These are phyloP conservation scores for Neonothopanus nambi DNA, from an alignment of 1,284 basidiomycete genomes.

Conservation along the genomic window DNA sequence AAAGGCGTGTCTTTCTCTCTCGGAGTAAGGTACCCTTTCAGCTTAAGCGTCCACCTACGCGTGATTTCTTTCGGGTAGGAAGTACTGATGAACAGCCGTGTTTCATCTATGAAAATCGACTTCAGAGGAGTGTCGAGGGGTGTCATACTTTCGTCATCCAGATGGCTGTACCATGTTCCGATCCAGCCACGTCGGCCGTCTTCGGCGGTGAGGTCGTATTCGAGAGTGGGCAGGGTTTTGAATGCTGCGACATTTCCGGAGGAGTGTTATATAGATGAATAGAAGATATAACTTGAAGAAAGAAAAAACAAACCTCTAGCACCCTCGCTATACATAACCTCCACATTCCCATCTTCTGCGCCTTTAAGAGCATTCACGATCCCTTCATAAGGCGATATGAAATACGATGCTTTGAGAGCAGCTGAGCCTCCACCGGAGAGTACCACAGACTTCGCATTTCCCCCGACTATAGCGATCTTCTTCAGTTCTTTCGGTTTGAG, in stretches of 20 bases:
- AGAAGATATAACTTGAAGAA: background rate
- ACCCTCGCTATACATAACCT: slow-evolving; percentile 51
- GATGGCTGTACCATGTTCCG: slow-evolving; percentile 60
- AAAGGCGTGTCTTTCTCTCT: slow-evolving; percentile 54
- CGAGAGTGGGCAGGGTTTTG: slow-evolving; percentile 62
- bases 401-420: slow-evolving; percentile 70
- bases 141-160: slow-evolving; percentile 55
- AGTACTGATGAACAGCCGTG: slow-evolving; percentile 62
- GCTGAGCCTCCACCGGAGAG: slow-evolving; percentile 80
- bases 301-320: slow-evolving; percentile 23
- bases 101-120: slow-evolving; percentile 59
- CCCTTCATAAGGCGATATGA: slow-evolving; percentile 71
- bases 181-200: slow-evolving; percentile 62
- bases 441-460: slow-evolving; percentile 69
- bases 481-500: slow-evolving; percentile 51
- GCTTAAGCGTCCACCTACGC: slow-evolving; percentile 57
- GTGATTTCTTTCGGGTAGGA: slow-evolving; percentile 57
- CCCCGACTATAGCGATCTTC: slow-evolving; percentile 76
- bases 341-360: slow-evolving; percentile 38
- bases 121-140: slow-evolving; percentile 44
- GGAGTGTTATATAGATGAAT: background rate
- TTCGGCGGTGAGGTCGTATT: slow-evolving; percentile 61
- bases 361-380: slow-evolving; percentile 52
- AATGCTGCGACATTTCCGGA: slow-evolving; percentile 40
- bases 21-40: slow-evolving; percentile 61